Evolutionary conservation across 176 grass and related monocot species (phyloP), one percentile per base, ranked within the genome.

Genomic region (maize (Zea mays)): DNA sequence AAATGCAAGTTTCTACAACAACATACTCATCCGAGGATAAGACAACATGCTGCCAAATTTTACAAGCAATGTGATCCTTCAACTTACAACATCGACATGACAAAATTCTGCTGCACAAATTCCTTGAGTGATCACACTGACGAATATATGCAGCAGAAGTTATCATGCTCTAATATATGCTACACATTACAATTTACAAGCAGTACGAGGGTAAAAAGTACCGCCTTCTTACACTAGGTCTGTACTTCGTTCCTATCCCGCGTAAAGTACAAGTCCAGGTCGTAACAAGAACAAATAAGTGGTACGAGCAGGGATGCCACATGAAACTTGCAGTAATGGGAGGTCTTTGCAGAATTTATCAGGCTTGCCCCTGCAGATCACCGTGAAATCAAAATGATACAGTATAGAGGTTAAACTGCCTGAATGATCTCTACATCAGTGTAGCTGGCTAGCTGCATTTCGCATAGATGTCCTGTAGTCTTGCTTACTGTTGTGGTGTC

Each of bases 401-500:
- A 58, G 12, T 9, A 61, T 6, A 62, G 21, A 34, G 3, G 14
- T 73, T 72, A 27, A 55, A 46, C 45, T 54, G 21, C 5, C 4
- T 41, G 35, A 51, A 38, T 45, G 19, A 14, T 33, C 37, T 33
- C 6, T 51, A 15, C 40, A 36, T 16, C 55, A 55, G 6, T 59
- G 71, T 55, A 27, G 27, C 27, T 27, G 27, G 27, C 27, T 27
- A 65, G 44, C 45, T 10, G 39, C 38, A 71, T 67, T 85, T 47
- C n/a, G 15, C 7, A 16, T 3, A 79, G 19, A 17, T 56, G 39
- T 14, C 50, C 33, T 33, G 3, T 44, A 39, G 19, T 41, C 54
- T 78, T 36, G 44, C 66, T 67, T 72, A 71, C 46, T 70, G 78
- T 36, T 71, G 21, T 13, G 35, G 62, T 79, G 69, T 69, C 10